Base-by-base conservation (phyloP, 805 yeast species). In the Schwanniomyces yamadae region DNA sequence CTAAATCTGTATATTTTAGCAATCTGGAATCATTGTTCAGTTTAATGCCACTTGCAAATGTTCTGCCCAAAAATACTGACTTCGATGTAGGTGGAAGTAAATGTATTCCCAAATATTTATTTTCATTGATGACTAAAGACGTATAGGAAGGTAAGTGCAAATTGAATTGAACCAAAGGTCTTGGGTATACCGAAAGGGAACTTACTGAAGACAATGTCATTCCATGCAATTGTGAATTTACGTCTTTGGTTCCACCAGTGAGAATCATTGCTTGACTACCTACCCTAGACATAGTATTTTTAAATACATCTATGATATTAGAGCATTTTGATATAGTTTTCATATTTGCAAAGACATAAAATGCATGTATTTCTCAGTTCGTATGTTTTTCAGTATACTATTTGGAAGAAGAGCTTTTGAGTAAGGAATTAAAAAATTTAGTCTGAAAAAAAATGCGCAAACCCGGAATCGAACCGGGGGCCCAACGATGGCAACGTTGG, bases 91-190 rank as follows among this genome's bases (percentile, higher is more conserved):
- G 91, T 3, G 78, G 78, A 48, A 91, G 60, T 17, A 88, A 55
- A 57, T 91, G 96, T 8, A 91, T 63, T 1, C 95, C 95, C 52
- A 88, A 73, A 23, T 57, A 49, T 33, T 69, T 68, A 25, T 67
- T 55, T n/a, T 68, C 61, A 49, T 84, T 87, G 18, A 91, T 62
- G 8, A 77, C 64, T 5, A 67, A 63, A 0, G 95, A 82, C 0
- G 98, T 90, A 21, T 81, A 72, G 4, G 96, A 86, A 0, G 98
- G 98, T 10, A 80, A 64, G 57, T 86, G 95, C 24, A 91, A 65
- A 55, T 91, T 91, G 66, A 91, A 90, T 50, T 87, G 93, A 1
- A 91, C 52, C 36, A 90, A 60, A 1, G 96, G 95, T 10, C 69
- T 69, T 0, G 96, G 96, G 31, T 73, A 68, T 19, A 89, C 75